Percentiles rank a stretch among this genome's conserved stretches.
Evolutionary conservation across 2,329 filamentous ascomycete genomes (phyloP).

Genomic region (Penicillium sp.): DNA sequence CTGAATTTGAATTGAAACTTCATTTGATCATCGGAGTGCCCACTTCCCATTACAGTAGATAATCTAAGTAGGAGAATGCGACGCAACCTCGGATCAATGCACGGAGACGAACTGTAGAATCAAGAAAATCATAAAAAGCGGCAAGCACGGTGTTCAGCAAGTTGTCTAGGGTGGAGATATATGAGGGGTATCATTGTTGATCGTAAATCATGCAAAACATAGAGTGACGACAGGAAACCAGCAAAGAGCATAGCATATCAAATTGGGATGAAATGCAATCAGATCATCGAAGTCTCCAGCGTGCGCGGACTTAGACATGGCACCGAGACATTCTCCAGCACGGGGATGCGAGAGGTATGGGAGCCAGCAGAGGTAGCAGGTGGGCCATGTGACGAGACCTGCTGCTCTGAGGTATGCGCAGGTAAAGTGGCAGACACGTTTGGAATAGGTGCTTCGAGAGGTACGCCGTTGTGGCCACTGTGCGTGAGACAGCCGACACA

Average conservation of each 20-base stretch:
- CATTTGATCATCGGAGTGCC: no score
- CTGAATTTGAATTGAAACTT: slow-evolving; percentile 2
- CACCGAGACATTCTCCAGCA: slow-evolving; percentile 19
- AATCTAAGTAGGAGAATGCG: no score
- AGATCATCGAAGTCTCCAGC: slow-evolving; percentile 23
- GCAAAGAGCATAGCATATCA: no score
- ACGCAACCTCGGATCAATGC: no score
- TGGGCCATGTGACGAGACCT: neutral
- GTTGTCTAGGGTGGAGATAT: slow-evolving; percentile 15
- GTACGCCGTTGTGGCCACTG: slow-evolving; percentile 48
- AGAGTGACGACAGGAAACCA: neutral
- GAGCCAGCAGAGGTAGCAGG: slow-evolving; percentile 5
- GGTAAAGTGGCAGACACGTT: neutral
- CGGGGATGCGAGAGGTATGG: slow-evolving; percentile 17
- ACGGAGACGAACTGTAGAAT: neutral
- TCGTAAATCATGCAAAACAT: slow-evolving; percentile 23
- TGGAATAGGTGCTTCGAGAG: slow-evolving; percentile 27
- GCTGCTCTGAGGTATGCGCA: neutral
- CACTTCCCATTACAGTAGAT: no score
- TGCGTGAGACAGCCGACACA: slow-evolving; percentile 55
- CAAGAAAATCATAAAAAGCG: neutral
- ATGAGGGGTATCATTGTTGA: slow-evolving; percentile 29
- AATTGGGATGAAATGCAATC: neutral
- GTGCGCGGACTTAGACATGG: slow-evolving; percentile 26
- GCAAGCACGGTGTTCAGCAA: neutral